These are phyloP conservation scores for Royoungia palumana DNA, from an alignment of 768 basidiomycete species.

Conservation along the genomic window DNA sequence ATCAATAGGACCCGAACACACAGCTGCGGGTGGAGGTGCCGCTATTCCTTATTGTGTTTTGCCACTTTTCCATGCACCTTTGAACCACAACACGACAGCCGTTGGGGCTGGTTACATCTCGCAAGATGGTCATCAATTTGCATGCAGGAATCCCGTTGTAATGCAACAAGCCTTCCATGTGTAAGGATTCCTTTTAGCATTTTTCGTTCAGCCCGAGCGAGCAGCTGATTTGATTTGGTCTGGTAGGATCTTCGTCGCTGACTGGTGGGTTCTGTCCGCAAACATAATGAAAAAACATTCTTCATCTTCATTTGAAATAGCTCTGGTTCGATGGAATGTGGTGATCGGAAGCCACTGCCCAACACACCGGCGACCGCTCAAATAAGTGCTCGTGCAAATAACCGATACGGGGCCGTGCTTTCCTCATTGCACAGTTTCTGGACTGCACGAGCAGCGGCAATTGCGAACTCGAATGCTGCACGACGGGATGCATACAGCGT, in stretches of 20 bases:
- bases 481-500: constrained; percentile 57
- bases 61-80: constrained; percentile 49
- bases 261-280: constrained; percentile 32
- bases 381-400: constrained; percentile 38
- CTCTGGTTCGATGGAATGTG: constrained; percentile 47
- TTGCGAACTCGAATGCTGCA: constrained; percentile 22
- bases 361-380: constrained; percentile 40
- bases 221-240: background rate
- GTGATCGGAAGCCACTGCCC: constrained; percentile 43
- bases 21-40: constrained; percentile 33
- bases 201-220: accelerated
- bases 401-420: constrained; percentile 58
- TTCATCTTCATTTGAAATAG: constrained; percentile 24
- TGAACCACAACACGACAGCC: constrained; percentile 25
- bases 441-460: constrained; percentile 45
- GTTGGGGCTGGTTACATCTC: constrained; percentile 48
- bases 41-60: constrained; percentile 52
- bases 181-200: constrained; percentile 33
- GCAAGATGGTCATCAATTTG: constrained; percentile 52
- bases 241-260: constrained; percentile 52
- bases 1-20: constrained; percentile 48
- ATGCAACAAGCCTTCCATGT: constrained; percentile 58
- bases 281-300: background rate
- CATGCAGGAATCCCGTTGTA: constrained; percentile 50
- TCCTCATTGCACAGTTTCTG: constrained; percentile 56